phyloP scores from a whole-genome alignment of 2,329 filamentous ascomycete species.

The Microdochium bolleyi region DNA sequence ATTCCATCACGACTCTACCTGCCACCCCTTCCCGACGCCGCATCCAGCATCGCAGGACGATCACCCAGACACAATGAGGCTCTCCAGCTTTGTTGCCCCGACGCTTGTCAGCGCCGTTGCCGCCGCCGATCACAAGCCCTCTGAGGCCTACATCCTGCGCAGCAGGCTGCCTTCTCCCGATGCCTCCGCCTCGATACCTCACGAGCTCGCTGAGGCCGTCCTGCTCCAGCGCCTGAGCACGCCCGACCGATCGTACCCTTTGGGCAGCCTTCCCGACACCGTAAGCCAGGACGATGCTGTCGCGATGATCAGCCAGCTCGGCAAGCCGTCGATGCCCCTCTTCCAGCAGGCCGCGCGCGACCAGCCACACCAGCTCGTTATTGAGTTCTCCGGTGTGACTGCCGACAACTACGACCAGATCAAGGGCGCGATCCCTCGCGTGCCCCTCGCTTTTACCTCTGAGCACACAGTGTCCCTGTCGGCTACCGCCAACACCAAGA shows the following conservation, averaged over 20 bases:
- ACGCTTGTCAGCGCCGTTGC: slow-evolving; percentile 23
- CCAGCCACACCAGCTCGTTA: slow-evolving; percentile 45
- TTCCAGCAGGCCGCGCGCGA: slow-evolving; percentile 19
- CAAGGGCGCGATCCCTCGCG: slow-evolving; percentile 29
- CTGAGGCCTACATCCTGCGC: slow-evolving; percentile 46
- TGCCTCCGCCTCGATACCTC: slow-evolving; percentile 33
- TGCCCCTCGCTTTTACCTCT: slow-evolving; percentile 39
- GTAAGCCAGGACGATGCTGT: slow-evolving; percentile 40
- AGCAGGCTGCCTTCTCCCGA: slow-evolving; percentile 21
- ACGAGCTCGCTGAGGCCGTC: slow-evolving; percentile 48
- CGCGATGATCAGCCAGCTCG: slow-evolving; percentile 51
- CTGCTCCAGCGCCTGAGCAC: slow-evolving; percentile 48
- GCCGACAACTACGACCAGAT: slow-evolving; percentile 30
- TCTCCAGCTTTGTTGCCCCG: slow-evolving; percentile 24
- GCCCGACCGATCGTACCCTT: slow-evolving; percentile 36
- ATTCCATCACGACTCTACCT: neutral
- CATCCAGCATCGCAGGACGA: slow-evolving; percentile 1
- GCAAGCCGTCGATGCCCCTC: slow-evolving; percentile 47
- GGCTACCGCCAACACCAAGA: slow-evolving; percentile 16
- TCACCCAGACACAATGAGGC: slow-evolving; percentile 25
- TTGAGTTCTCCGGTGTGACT: slow-evolving; percentile 50
- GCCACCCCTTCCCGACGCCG: neutral
- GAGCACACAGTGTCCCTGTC: slow-evolving; percentile 32
- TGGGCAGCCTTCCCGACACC: slow-evolving; percentile 34
- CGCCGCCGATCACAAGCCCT: slow-evolving; percentile 22